These are phyloP conservation scores for Trichothecium roseum DNA, from an alignment of 2,329 filamentous ascomycete genomes.

Conservation along the genomic window DNA sequence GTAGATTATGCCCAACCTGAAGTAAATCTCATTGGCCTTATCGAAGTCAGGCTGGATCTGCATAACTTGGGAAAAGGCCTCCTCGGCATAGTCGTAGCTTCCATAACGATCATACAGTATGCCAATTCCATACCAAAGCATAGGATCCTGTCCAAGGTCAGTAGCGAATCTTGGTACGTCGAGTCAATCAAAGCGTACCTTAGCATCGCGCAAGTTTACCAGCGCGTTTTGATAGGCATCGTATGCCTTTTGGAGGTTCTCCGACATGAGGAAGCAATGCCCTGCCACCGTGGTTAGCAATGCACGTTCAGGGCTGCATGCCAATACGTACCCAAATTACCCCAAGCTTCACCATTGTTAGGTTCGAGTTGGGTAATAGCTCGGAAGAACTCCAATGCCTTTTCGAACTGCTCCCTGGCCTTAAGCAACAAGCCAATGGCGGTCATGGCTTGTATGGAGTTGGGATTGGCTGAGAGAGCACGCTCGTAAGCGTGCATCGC, in stretches of 20 bases:
- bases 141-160: slow-evolving; percentile 59
- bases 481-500: slow-evolving; percentile 86
- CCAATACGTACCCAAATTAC: slow-evolving; percentile 63
- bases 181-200: slow-evolving; percentile 43
- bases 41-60: slow-evolving; percentile 96
- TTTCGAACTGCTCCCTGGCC: slow-evolving; percentile 85
- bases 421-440: slow-evolving; percentile 86
- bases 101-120: slow-evolving; percentile 96
- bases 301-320: slow-evolving; percentile 6
- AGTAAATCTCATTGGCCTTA: slow-evolving; percentile 98
- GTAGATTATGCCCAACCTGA: slow-evolving; percentile 97
- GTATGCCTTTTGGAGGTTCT: slow-evolving; percentile 93
- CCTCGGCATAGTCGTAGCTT: slow-evolving; percentile 91
- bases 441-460: slow-evolving; percentile 86
- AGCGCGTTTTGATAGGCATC: slow-evolving; percentile 92
- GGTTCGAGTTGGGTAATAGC: slow-evolving; percentile 83
- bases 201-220: slow-evolving; percentile 85
- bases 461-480: slow-evolving; percentile 76
- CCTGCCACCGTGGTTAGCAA: slow-evolving; percentile 37
- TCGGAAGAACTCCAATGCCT: slow-evolving; percentile 86
- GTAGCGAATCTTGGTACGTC: not conserved
- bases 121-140: slow-evolving; percentile 97
- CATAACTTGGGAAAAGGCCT: slow-evolving; percentile 98
- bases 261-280: slow-evolving; percentile 99
- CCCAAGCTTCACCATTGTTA: slow-evolving; percentile 92